Conservation (phyloP, 202 grass and related monocot genomes). For the Alloteropsis angusta region DNA sequence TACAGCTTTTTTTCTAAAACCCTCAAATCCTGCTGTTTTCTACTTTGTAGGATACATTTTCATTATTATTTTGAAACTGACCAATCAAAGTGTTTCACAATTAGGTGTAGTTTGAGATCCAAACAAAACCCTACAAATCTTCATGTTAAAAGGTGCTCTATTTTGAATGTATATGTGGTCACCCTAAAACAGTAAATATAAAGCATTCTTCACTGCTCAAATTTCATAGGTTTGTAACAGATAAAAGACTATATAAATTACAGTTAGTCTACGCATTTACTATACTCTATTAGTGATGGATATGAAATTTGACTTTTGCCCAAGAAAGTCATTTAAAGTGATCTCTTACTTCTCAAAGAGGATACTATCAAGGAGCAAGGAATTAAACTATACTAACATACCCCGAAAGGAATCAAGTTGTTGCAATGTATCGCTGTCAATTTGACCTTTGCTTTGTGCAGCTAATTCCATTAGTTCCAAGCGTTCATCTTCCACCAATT, state of each 20-base stretch:
- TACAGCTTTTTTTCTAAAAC: background rate
- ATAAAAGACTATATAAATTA: background rate
- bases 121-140: background rate
- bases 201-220: background rate
- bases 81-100: background rate
- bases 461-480: conserved; percentile 98
- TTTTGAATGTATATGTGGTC: conserved; percentile 3
- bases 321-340: no score
- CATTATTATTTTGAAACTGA: background rate
- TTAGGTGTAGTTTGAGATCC: background rate
- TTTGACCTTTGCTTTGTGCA: conserved; percentile 84
- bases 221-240: background rate
- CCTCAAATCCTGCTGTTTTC: background rate
- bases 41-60: background rate
- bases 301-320: conserved; percentile 2
- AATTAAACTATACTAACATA: conserved; percentile 23
- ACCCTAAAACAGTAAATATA: background rate
- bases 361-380: background rate
- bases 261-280: background rate
- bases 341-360: no score
- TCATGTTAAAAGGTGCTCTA: background rate
- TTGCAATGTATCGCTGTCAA: conserved; percentile 78
- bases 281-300: background rate
- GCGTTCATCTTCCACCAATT: conserved; percentile 87
- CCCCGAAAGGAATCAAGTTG: conserved; percentile 85